Percentiles rank a stretch among this genome's conserved stretches.
Conservation (phyloP, 1,139 yeast genomes). For the Hanseniaspora sp. region DNA sequence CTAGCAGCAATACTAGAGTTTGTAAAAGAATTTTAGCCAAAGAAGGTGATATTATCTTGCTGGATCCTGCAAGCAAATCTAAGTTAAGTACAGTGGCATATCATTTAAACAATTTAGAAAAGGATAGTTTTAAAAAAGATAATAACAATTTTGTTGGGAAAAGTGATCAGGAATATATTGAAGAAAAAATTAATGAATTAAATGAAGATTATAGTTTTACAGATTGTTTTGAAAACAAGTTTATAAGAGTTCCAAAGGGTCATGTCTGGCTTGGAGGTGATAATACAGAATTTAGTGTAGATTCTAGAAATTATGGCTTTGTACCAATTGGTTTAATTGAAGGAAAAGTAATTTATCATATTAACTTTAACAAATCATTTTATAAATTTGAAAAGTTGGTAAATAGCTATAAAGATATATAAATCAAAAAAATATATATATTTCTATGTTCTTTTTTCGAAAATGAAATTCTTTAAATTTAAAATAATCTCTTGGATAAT, state of each 20-base stretch:
- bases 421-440: slow-evolving; percentile 11
- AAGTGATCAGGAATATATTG: slow-evolving; percentile 16
- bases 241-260: slow-evolving; percentile 66
- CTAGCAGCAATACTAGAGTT: slow-evolving; percentile 73
- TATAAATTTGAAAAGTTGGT: slow-evolving; percentile 42
- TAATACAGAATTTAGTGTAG: slow-evolving; percentile 76
- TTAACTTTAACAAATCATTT: slow-evolving; percentile 32
- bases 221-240: slow-evolving; percentile 39
- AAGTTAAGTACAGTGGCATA: slow-evolving; percentile 28
- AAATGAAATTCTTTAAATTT: slow-evolving; percentile 6
- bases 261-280: slow-evolving; percentile 98
- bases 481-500: slow-evolving; percentile 36
- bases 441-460: not conserved
- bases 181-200: not conserved
- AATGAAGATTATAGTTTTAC: slow-evolving; percentile 23
- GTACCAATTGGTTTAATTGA: slow-evolving; percentile 78
- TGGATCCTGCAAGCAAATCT: slow-evolving; percentile 66
- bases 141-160: slow-evolving; percentile 19
- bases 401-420: slow-evolving; percentile 31
- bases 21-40: slow-evolving; percentile 90
- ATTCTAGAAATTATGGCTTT: slow-evolving; percentile 78
- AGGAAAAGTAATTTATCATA: slow-evolving; percentile 74
- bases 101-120: slow-evolving; percentile 27
- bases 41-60: slow-evolving; percentile 79
- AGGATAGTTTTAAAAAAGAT: slow-evolving; percentile 23